phyloP scores from a whole-genome alignment of 352 stramenopile species.

The Phytophthora parvispora region DNA sequence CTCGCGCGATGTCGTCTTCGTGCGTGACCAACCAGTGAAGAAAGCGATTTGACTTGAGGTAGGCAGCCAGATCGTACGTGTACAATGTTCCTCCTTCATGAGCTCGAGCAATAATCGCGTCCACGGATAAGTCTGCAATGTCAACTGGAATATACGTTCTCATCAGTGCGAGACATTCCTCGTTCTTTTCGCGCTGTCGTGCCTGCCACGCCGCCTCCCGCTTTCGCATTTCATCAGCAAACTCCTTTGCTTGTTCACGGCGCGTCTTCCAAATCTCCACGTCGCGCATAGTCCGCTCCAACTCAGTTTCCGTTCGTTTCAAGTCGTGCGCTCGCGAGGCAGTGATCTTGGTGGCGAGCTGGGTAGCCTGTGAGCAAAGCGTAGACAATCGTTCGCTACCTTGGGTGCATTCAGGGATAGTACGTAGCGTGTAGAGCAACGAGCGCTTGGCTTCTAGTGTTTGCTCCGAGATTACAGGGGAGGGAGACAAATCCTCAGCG shows the following conservation, averaged over 20 bases:
- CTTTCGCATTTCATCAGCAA: constrained; percentile 55
- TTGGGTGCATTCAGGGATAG: constrained; percentile 56
- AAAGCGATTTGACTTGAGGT: constrained; percentile 85
- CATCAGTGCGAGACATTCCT: constrained; percentile 46
- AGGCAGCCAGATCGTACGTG: constrained; percentile 78
- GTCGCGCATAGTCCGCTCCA: constrained; percentile 63
- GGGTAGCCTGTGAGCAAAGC: constrained; percentile 58
- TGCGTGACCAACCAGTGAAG: constrained; percentile 86
- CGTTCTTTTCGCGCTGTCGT: constrained; percentile 50
- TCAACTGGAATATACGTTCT: constrained; percentile 61
- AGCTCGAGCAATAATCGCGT: constrained; percentile 60
- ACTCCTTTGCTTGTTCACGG: constrained; percentile 70
- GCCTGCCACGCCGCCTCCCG: constrained; percentile 61
- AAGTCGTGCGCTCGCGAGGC: constrained; percentile 62
- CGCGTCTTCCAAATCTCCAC: constrained; percentile 78
- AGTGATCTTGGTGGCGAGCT: constrained; percentile 53
- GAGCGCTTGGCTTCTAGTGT: constrained; percentile 29
- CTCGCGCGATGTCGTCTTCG: constrained; percentile 68
- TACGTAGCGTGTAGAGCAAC: constrained; percentile 23
- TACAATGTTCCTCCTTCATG: constrained; percentile 54
- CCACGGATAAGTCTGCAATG: constrained; percentile 68
- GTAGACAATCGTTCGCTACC: constrained; percentile 56
- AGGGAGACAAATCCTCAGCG: constrained; percentile 21
- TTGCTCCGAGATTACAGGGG: constrained; percentile 18
- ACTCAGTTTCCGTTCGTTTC: constrained; percentile 58